A percentile compares a stretch with the other conserved stretches of the same genome.
phyloP scores from a whole-genome alignment of 495 filamentous ascomycete genomes.

The Neurospora tetrasperma region DNA sequence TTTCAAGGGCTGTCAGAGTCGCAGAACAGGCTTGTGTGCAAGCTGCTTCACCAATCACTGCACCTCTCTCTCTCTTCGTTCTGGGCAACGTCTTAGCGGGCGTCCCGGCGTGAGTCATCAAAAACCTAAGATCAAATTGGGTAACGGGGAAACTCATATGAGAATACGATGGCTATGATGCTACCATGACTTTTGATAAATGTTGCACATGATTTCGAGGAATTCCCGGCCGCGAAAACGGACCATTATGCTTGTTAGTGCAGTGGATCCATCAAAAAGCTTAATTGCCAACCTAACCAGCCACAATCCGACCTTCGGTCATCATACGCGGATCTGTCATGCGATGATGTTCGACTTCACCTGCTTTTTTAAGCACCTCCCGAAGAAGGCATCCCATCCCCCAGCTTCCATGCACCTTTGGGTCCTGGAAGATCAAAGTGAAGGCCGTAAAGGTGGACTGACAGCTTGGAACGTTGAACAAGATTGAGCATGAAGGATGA shows the following conservation, averaged over 20 bases:
- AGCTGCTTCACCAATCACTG: neutral
- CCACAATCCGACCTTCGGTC: neutral
- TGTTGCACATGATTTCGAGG: neutral
- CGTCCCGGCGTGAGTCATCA: neutral
- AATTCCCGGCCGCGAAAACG: neutral
- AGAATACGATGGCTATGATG: neutral
- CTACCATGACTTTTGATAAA: neutral
- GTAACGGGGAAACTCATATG: neutral
- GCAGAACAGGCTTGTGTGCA: neutral
- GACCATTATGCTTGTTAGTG: neutral
- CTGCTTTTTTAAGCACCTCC: neutral
- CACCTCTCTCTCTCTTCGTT: neutral
- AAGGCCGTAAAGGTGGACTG: neutral
- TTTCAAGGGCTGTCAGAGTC: neutral
- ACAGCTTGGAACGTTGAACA: neutral
- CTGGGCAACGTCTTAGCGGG: neutral
- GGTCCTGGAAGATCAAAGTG: neutral
- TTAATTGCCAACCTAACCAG: neutral
- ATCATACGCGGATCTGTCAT: neutral
- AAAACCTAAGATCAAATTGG: neutral
- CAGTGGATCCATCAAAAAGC: neutral
- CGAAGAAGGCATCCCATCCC: neutral
- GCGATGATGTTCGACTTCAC: neutral
- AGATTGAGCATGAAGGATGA: neutral
- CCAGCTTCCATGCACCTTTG: neutral